Base-by-base conservation (phyloP, 768 basidiomycete species). In the Leccinum disarticulatum region DNA sequence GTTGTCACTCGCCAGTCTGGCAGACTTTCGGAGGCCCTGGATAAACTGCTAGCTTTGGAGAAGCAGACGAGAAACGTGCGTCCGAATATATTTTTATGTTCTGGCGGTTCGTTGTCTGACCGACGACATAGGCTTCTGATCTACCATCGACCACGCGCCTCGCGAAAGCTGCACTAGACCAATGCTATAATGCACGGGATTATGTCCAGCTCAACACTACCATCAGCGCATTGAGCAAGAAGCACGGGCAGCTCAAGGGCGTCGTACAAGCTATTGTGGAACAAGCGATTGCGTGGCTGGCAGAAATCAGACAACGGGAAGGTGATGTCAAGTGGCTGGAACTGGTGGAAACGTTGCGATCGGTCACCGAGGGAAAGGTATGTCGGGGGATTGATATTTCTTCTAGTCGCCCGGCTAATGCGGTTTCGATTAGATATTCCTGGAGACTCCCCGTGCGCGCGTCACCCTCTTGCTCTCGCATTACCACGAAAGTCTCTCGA, bases 361-460 rank as follows among this genome's bases (percentile, higher is more conserved):
- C 82, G 47, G 92, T 99, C 46, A 96, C 97, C 0, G 97, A 99
- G 78, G 97, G 97, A 55, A 99, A 98, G 86, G 96, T 90, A 65
- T 59, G 85, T 60, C 9, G 53, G 25, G 55, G 35, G 47, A 33
- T 27, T n/a, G 5, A n/a, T n/a, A 25, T 3, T 30, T 36, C 41
- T 31, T 54, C 15, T 9, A 15, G 17, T 31, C 14, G 49, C n/a
- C 14, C 55, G n/a, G 47, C 56, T 57, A 30, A 55, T 10, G 41
- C n/a, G n/a, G 41, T 43, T 11, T 25, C 38, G 55, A 53, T 51
- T 66, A 97, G 95, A 93, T 99, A 62, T 98, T 95, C 79, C 80
- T 99, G 52, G 97, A 99, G 79, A 93, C 97, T 2, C 94, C 93
- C 27, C 85, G 97, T 65, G 97, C 97, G 7, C 88, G 97, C 46